Percentiles rank a stretch among this genome's conserved stretches.
These are phyloP conservation scores for Paratrypanosoma confusum DNA, from an alignment of 208 protist genomes.

Conservation along the genomic window DNA sequence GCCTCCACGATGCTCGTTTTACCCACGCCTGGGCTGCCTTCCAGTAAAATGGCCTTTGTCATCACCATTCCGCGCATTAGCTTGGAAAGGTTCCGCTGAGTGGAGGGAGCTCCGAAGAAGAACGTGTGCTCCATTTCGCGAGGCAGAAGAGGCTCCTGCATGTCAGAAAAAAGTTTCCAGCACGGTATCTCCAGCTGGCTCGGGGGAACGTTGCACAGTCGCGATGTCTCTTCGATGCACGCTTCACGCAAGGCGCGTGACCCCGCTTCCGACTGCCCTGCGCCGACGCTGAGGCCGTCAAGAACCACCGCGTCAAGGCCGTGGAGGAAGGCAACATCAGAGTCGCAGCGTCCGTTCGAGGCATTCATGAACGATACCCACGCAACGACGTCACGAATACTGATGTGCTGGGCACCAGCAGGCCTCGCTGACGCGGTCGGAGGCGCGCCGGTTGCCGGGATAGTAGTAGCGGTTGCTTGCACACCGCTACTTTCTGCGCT, in stretches of 20 bases:
- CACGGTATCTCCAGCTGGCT: constrained; percentile 30
- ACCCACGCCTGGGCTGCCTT: constrained; percentile 96
- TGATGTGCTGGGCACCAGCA: constrained; percentile 61
- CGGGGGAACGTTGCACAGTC: constrained; percentile 21
- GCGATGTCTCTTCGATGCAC: constrained; percentile 15
- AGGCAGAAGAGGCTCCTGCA: constrained; percentile 65
- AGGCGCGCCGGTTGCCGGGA: constrained; percentile 22
- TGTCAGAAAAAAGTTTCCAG: constrained; percentile 63
- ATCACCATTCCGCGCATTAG: constrained; percentile 89
- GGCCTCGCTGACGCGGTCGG: too few relatives aligned
- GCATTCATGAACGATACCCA: constrained; percentile 95
- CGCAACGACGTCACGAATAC: constrained; percentile 92
- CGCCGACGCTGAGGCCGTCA: constrained; percentile 91
- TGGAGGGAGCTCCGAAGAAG: constrained; percentile 95
- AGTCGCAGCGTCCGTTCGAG: constrained; percentile 39
- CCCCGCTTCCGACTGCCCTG: constrained; percentile 27
- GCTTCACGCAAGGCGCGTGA: constrained; percentile 6
- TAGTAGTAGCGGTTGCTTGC: constrained; percentile 18
- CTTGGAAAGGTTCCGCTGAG: constrained; percentile 93
- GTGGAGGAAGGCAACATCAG: constrained; percentile 87
- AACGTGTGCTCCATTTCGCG: constrained; percentile 58
- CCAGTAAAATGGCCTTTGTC: constrained; percentile 96
- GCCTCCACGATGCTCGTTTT: constrained; percentile 98
- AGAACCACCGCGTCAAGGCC: constrained; percentile 93
- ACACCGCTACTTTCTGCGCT: too few relatives aligned